These are phyloP conservation scores for Nephelium lappaceum DNA, from an alignment of 345 rosid genomes.

Conservation along the genomic window DNA sequence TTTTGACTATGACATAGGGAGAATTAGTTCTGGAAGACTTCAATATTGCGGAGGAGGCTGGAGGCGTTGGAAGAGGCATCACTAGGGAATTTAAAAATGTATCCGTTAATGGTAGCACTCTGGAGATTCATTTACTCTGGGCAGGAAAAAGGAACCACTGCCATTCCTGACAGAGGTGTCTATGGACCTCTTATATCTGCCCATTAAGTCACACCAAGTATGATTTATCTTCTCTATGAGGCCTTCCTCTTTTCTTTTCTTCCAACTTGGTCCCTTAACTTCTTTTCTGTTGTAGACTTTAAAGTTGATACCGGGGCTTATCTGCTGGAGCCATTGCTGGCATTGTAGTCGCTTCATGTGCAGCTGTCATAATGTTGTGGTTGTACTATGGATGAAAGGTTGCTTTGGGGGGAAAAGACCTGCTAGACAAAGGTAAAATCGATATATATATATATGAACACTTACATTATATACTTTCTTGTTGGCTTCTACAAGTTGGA, in stretches of 20 bases:
- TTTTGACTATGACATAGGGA: slow-evolving; percentile 49
- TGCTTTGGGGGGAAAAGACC: slow-evolving; percentile 55
- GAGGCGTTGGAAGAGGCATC: slow-evolving; percentile 61
- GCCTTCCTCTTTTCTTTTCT: too few species aligned
- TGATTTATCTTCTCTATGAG: too few species aligned
- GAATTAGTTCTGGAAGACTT: slow-evolving; percentile 50
- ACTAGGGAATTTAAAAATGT: slow-evolving; percentile 33
- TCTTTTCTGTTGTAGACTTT: too few species aligned
- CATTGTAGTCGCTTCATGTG: slow-evolving; percentile 41
- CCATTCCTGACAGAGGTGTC: too few species aligned
- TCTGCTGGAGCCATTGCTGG: too few species aligned
- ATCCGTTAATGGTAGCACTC: slow-evolving; percentile 57
- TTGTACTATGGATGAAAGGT: slow-evolving; percentile 49
- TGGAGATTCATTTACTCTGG: slow-evolving; percentile 82
- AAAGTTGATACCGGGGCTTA: too few species aligned
- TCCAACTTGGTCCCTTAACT: too few species aligned
- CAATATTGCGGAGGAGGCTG: slow-evolving; percentile 70
- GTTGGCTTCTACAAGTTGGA: neutral
- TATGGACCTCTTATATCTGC: too few species aligned
- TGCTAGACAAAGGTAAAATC: slow-evolving; percentile 55
- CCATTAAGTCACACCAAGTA: too few species aligned
- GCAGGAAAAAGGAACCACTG: slow-evolving; percentile 10
- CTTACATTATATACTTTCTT: neutral
- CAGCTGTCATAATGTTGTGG: slow-evolving; percentile 40
- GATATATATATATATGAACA: neutral